A percentile compares a stretch with the other conserved stretches of the same genome.
Evolutionary conservation across 1,284 basidiomycete genomes (phyloP).

Genomic region (Sporisorium sorghi): DNA sequence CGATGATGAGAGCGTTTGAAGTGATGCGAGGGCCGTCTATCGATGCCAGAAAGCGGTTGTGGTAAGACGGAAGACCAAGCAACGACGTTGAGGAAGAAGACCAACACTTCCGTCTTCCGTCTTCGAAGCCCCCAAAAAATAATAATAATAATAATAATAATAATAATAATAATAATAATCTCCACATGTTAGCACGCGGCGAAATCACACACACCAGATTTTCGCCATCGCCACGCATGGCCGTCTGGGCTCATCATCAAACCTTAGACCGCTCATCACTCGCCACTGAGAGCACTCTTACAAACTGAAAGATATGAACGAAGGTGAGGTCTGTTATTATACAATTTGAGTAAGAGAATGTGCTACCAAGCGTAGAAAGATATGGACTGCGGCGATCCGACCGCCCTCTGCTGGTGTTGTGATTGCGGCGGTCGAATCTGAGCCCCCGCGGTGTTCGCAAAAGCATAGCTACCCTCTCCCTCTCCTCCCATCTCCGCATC

Average conservation of each 20-base stretch:
- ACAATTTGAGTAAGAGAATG: neutral
- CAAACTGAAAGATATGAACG: neutral
- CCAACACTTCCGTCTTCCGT: slow-evolving; percentile 5
- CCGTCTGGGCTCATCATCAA: neutral
- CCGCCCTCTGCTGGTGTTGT: slow-evolving; percentile 7
- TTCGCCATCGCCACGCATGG: slow-evolving; percentile 6
- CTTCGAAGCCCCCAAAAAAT: neutral
- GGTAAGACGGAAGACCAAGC: neutral
- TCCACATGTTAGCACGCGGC: slow-evolving; percentile 15
- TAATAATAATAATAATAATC: too few species aligned
- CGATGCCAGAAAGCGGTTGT: neutral
- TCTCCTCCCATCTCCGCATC: neutral
- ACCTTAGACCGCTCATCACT: neutral
- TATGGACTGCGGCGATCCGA: slow-evolving; percentile 20
- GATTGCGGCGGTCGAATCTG: neutral
- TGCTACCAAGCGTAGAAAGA: slow-evolving; percentile 46
- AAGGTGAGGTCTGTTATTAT: too few species aligned
- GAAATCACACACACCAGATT: neutral
- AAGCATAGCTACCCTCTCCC: slow-evolving; percentile 10
- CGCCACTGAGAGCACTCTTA: neutral
- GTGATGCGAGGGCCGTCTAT: neutral
- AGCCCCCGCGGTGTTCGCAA: neutral
- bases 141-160: too few species aligned
- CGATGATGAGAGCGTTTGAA: neutral
- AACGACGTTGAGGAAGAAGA: slow-evolving; percentile 1